Conservation (phyloP, 2,329 filamentous ascomycete genomes). For the Penicillium sp. region DNA sequence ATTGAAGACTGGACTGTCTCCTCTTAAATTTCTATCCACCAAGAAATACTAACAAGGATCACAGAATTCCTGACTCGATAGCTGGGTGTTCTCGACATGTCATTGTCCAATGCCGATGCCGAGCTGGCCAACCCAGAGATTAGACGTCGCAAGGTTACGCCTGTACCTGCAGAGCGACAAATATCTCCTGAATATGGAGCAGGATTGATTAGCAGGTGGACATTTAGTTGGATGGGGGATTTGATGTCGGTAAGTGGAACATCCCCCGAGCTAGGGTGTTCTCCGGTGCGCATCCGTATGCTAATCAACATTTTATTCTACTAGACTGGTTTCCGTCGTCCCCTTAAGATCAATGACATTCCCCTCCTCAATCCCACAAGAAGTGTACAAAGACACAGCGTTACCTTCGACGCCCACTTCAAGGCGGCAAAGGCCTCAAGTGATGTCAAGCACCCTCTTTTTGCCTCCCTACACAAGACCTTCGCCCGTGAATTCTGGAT, state of each 20-base stretch:
- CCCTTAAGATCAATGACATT: not conserved
- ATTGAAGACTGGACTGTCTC: not conserved
- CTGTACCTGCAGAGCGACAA: not conserved
- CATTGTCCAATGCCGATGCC: not conserved
- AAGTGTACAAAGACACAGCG: not conserved
- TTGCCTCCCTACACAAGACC: not conserved
- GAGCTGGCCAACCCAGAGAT: not conserved
- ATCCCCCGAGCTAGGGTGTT: not conserved
- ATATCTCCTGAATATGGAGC: not conserved
- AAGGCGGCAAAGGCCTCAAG: not conserved
- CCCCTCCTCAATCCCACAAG: not conserved
- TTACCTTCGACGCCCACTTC: not conserved
- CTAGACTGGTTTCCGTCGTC: not conserved
- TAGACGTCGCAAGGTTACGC: not conserved
- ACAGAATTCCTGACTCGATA: not conserved
- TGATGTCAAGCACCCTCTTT: not conserved
- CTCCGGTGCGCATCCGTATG: not conserved
- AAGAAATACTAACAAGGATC: not conserved
- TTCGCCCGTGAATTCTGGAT: constrained; percentile 1
- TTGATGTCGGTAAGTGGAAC: not conserved
- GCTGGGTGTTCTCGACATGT: not conserved
- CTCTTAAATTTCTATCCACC: not conserved
- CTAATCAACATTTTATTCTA: not conserved
- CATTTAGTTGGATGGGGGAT: not conserved
- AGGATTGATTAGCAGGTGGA: not conserved